phyloP scores from a whole-genome alignment of 805 yeast species.

The Ogataea haglerorum region DNA sequence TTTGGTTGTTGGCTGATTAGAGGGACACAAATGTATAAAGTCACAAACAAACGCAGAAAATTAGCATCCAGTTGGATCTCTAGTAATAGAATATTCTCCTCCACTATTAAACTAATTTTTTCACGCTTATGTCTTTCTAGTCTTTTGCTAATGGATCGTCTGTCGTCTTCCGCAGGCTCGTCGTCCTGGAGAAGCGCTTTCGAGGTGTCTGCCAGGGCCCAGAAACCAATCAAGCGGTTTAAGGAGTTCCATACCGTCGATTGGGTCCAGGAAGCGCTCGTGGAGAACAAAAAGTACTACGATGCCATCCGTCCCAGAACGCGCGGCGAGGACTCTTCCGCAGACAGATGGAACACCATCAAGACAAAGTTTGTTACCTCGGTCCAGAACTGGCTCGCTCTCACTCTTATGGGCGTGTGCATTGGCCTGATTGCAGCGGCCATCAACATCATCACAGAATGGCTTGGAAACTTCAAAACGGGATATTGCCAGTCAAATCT shows the following conservation, averaged over 20 bases:
- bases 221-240: conserved; percentile 42
- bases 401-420: conserved; percentile 68
- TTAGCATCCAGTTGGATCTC: conserved; percentile 10
- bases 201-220: conserved; percentile 13
- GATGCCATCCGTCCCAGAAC: conserved; percentile 18
- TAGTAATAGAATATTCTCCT: conserved; percentile 10
- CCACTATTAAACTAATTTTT: neutral
- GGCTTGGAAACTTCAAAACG: conserved; percentile 71
- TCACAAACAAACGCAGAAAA: conserved; percentile 13
- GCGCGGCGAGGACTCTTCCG: conserved; percentile 6
- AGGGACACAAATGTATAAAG: conserved; percentile 15
- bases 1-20: conserved; percentile 91
- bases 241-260: conserved; percentile 65
- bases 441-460: conserved; percentile 78
- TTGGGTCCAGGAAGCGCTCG: conserved; percentile 61
- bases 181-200: conserved; percentile 25
- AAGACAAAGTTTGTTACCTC: conserved; percentile 33
- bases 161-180: conserved; percentile 12
- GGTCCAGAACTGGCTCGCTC: conserved; percentile 65
- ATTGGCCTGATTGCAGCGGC: conserved; percentile 85
- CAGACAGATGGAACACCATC: conserved; percentile 13
- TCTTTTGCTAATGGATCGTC: neutral
- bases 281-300: conserved; percentile 39
- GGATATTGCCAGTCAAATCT: conserved; percentile 76
- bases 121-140: conserved; percentile 2